These are phyloP conservation scores for Lodderomyces pseudojiufengensis DNA, from an alignment of 1,139 yeast species.

Conservation along the genomic window DNA sequence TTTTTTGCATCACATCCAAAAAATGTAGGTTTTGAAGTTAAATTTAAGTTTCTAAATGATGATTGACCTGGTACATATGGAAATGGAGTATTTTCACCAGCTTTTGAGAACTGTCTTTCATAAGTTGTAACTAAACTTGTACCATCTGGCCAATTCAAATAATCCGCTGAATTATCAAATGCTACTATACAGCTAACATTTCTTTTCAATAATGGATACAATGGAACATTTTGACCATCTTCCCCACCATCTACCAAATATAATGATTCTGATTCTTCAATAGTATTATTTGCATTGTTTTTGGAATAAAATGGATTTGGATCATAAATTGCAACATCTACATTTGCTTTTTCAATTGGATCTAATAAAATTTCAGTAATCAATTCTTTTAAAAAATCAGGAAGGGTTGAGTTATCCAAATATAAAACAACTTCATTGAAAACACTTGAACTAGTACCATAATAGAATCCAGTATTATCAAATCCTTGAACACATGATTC, in stretches of 20 bases:
- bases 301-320: slow-evolving; percentile 54
- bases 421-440: slow-evolving; percentile 69
- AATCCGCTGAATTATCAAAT: slow-evolving; percentile 30
- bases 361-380: slow-evolving; percentile 41
- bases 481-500: slow-evolving; percentile 59
- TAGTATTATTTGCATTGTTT: slow-evolving; percentile 33
- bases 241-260: slow-evolving; percentile 43
- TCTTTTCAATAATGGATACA: slow-evolving; percentile 34
- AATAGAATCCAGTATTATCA: slow-evolving; percentile 75
- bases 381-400: slow-evolving; percentile 46
- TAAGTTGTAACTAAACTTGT: slow-evolving; percentile 41
- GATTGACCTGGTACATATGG: slow-evolving; percentile 75
- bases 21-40: slow-evolving; percentile 68
- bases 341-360: slow-evolving; percentile 34
- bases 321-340: slow-evolving; percentile 38
- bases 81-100: slow-evolving; percentile 59
- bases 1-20: slow-evolving; percentile 80
- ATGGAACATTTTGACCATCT: slow-evolving; percentile 37
- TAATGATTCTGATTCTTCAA: slow-evolving; percentile 30
- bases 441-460: slow-evolving; percentile 79
- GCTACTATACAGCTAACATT: slow-evolving; percentile 37
- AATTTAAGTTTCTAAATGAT: slow-evolving; percentile 58
- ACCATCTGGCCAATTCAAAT: slow-evolving; percentile 31
- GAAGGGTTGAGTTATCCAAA: slow-evolving; percentile 42
- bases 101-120: slow-evolving; percentile 57